Conservation (phyloP, 176 grass and related monocot species). For the Saccharum officinarum region DNA sequence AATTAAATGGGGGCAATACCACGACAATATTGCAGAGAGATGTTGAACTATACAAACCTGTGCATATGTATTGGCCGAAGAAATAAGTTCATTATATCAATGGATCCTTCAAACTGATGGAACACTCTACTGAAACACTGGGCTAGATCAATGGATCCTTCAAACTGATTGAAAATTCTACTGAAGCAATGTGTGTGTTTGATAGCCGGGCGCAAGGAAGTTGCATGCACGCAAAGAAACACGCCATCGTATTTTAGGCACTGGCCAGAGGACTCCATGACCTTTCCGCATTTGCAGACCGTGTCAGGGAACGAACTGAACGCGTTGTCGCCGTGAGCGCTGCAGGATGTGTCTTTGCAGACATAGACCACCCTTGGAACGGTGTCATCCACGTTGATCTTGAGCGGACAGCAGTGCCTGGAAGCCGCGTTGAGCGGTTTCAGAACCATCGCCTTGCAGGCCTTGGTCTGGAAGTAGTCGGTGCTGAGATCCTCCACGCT, state of each 20-base stretch:
- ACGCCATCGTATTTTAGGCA: neutral
- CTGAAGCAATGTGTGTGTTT: no score
- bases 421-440: neutral
- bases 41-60: no score
- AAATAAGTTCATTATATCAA: no score
- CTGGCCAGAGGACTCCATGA: neutral
- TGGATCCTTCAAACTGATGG: no score
- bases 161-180: no score
- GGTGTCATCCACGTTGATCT: neutral
- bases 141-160: no score
- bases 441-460: conserved; percentile 46
- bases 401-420: neutral
- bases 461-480: conserved; percentile 4
- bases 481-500: conserved; percentile 23
- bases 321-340: neutral
- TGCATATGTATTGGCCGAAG: no score
- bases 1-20: no score
- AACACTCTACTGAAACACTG: no score
- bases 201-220: no score
- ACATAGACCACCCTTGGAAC: neutral
- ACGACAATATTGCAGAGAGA: no score
- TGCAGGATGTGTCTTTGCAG: neutral
- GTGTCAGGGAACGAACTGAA: neutral
- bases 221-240: no score
- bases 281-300: neutral